These are phyloP conservation scores for Melampsora americana DNA, from an alignment of 1,284 basidiomycete species.

Conservation along the genomic window DNA sequence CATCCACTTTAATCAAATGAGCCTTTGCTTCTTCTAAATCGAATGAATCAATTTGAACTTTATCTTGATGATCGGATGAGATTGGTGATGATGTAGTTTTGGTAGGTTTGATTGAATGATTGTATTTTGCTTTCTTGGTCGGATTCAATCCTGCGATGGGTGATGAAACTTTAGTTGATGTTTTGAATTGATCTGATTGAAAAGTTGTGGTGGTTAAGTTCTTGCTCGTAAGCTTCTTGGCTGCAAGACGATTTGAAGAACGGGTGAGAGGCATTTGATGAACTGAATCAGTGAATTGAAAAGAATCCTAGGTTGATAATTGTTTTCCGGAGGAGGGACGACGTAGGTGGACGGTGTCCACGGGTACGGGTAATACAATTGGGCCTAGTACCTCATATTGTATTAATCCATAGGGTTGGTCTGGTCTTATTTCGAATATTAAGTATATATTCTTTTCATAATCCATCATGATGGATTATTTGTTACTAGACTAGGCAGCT, in stretches of 20 bases:
- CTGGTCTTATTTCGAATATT: no score
- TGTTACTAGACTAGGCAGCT: no score
- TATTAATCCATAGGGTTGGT: no score
- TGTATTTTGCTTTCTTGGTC: background rate
- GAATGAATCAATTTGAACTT: conserved; percentile 58
- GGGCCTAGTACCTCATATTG: no score
- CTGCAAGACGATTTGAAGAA: background rate
- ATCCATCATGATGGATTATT: no score
- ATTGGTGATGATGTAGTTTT: background rate
- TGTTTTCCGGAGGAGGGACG: no score
- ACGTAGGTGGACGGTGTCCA: no score
- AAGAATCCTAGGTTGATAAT: no score
- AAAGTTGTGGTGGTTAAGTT: background rate
- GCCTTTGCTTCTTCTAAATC: conserved; percentile 68
- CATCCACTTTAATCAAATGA: conserved; percentile 68
- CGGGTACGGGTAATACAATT: no score
- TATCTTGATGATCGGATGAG: background rate
- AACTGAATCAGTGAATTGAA: no score
- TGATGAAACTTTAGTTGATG: no score
- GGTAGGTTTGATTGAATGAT: background rate
- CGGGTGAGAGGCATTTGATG: background rate
- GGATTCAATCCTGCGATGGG: background rate
- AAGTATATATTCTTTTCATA: no score
- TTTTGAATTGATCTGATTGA: background rate
- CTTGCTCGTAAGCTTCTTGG: background rate